Evolutionary conservation across 129 eudicot species (phyloP), one percentile per base, ranked within the genome.

Genomic region (Flaveria bidentis): DNA sequence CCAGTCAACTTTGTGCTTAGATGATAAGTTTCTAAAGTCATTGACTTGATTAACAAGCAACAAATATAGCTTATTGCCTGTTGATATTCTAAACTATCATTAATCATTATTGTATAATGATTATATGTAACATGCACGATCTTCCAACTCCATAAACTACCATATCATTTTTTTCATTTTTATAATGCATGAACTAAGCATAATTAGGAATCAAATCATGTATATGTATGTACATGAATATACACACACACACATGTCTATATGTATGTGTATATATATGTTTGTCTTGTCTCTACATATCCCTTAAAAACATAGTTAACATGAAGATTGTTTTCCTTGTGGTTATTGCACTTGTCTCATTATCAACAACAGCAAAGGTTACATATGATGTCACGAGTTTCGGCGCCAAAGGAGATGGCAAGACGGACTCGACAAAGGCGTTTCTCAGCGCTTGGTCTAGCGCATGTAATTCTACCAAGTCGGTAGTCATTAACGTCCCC

Each of bases 391-490:
- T 80, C 6, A 22, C 50, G 6, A 73, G 39, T 10, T 67, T 41
- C 16, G 84, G 84, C 18, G 79, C 79, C 45, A 80, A 80, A 73
- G 25, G 67, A 22, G 44, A 80, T 5, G 75, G 84, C 0, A 20
- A 11, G 16, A 28, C 16, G 2, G 79, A 80, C 67, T 16, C 84
- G 39, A 73, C 44, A 44, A 55, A 55, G 14, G 79, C 84, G 28
- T 80, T 80, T 67, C 55, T 80, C n/a, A 73, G 71, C 47, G 79
- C 69, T 8, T 79, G 83, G 83, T n/a, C 49, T 39, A 23, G 47
- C 25, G 72, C 78, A 6, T 79, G 83, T 72, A 53, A 69, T 26
- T 72, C 78, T 17, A 71, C 78, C 12, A 79, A 57, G 47, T 8
- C 79, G 1, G 79, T 72, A 0, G 16, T 49, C 64, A 75, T 75